Evolutionary conservation across 257 asterid genomes (phyloP).

Genomic region (Solanum chilense): DNA sequence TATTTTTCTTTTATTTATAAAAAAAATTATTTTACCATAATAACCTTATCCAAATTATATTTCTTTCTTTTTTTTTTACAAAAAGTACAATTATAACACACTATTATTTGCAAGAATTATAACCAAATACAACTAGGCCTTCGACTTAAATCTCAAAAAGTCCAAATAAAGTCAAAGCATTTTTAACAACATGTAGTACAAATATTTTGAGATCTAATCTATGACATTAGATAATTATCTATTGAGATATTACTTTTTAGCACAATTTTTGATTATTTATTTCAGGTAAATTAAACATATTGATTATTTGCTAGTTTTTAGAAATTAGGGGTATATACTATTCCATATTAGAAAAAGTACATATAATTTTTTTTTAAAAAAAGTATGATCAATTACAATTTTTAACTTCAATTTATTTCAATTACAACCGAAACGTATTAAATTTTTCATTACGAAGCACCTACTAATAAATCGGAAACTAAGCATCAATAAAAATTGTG

Average conservation of each 20-base stretch:
- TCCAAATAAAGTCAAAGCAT: too few species aligned
- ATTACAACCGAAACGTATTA: too few species aligned
- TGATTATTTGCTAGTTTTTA: neutral
- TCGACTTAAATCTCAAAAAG: neutral
- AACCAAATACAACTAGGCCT: neutral
- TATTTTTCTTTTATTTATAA: too few species aligned
- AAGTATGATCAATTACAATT: neutral
- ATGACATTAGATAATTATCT: too few species aligned
- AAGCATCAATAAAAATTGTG: neutral
- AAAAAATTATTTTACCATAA: too few species aligned
- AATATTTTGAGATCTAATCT: too few species aligned
- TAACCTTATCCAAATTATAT: neutral
- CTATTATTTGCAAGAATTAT: neutral
- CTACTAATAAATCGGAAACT: neutral
- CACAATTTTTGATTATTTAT: too few species aligned
- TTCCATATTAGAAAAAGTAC: neutral
- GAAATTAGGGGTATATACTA: neutral
- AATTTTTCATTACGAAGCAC: too few species aligned
- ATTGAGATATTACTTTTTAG: neutral
- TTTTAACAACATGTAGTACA: neutral
- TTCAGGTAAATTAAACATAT: neutral
- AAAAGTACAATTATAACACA: too few species aligned
- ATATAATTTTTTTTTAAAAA: too few species aligned
- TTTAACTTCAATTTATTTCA: too few species aligned
- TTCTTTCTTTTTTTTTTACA: neutral